Percentiles rank a stretch among this genome's conserved stretches.
phyloP scores from a whole-genome alignment of 495 filamentous ascomycete species.

The Penicillium arizonense region DNA sequence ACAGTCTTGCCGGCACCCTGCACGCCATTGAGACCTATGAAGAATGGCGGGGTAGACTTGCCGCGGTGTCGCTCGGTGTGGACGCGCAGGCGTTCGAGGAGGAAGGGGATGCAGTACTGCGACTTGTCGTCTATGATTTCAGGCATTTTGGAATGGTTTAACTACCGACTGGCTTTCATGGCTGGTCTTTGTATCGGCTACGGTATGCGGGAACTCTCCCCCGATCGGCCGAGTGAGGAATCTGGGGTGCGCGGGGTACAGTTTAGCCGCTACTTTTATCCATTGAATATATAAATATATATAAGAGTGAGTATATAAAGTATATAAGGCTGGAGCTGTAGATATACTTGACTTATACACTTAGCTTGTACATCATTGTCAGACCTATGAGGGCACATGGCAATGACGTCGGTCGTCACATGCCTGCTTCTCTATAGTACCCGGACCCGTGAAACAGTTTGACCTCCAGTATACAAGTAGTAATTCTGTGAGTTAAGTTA shows the following conservation, averaged over 20 bases:
- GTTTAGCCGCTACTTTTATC: slow-evolving; percentile 1
- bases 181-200: neutral
- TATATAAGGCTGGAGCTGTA: too few relatives aligned
- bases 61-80: slow-evolving; percentile 43
- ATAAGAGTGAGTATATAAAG: neutral
- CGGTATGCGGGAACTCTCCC: neutral
- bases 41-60: slow-evolving; percentile 51
- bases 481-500: too few relatives aligned
- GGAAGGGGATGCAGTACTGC: slow-evolving; percentile 82
- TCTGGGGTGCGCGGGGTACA: slow-evolving; percentile 2
- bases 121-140: slow-evolving; percentile 80
- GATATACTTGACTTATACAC: too few relatives aligned
- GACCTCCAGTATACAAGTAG: neutral
- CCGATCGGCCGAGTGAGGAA: slow-evolving; percentile 10
- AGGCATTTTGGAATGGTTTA: slow-evolving; percentile 32
- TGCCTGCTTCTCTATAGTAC: slow-evolving; percentile 27
- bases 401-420: slow-evolving; percentile 32
- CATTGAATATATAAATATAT: neutral
- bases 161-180: neutral
- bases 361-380: neutral
- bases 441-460: slow-evolving; percentile 11
- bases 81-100: slow-evolving; percentile 60
- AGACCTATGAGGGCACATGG: slow-evolving; percentile 9
- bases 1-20: slow-evolving; percentile 93
- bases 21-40: slow-evolving; percentile 62